Conservation (phyloP, 768 basidiomycete genomes). For the Rhodotorula sphaerocarpa region DNA sequence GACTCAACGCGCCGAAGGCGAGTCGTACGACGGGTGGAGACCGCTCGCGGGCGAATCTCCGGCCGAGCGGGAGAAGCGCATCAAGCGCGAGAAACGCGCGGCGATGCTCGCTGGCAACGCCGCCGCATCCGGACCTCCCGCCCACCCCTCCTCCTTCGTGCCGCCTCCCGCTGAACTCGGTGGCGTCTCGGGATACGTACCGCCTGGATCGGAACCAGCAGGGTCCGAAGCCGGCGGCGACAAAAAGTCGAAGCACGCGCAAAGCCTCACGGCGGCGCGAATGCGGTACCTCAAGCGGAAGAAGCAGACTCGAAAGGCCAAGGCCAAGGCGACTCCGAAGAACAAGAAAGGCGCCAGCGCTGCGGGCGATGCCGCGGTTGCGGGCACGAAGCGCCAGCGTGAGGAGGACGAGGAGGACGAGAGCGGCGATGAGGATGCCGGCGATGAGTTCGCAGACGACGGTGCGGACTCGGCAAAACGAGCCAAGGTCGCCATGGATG, state of each 20-base stretch:
- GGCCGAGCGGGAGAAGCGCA: constrained; percentile 23
- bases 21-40: constrained; percentile 24
- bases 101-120: constrained; percentile 9
- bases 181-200: neutral
- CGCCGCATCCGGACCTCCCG: neutral
- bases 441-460: neutral
- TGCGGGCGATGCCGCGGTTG: constrained; percentile 1
- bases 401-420: constrained; percentile 39
- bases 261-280: constrained; percentile 65
- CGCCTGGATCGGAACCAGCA: neutral
- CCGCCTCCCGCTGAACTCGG: neutral
- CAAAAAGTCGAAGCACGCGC: constrained; percentile 26
- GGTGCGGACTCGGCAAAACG: neutral
- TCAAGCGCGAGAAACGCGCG: constrained; percentile 25
- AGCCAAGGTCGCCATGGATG: neutral
- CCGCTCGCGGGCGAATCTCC: constrained; percentile 26
- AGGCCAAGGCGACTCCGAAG: constrained; percentile 37
- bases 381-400: constrained; percentile 28
- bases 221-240: neutral
- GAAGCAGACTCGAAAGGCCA: constrained; percentile 51
- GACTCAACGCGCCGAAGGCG: neutral
- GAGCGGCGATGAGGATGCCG: constrained; percentile 22
- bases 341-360: constrained; percentile 38
- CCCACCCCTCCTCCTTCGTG: neutral
- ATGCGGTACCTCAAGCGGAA: constrained; percentile 65